Evolutionary conservation across 352 stramenopile species (phyloP), one percentile per base, ranked within the genome.

Genomic region (Globisporangium paddicum): DNA sequence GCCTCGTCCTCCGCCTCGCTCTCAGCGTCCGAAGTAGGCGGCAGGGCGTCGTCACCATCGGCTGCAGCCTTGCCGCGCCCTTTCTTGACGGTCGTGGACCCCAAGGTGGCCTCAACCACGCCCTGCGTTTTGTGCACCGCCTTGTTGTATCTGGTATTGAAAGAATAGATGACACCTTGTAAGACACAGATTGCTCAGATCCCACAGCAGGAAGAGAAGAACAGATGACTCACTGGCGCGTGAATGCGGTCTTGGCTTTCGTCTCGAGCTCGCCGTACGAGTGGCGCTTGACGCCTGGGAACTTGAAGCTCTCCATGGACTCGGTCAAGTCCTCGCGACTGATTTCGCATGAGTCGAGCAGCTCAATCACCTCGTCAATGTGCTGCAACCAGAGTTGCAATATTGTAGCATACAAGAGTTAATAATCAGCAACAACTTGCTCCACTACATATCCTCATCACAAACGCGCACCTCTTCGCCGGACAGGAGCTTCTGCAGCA

Each of bases 301-400:
- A 78, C 64, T 90, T 88, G 67, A 95, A 92, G 65, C 75, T 88
- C 62, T 98, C 90, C 74, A 99, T 91, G 19, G 94, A 98, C 69
- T 99, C 97, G 11, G 98, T 97, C 21, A 99, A 63, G 69, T 99
- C 97, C 68, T 99, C 96, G 42, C 96, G 89, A 50, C 81, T 96
- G 52, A 99, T 89, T 46, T 98, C 97, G 67, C 98, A 99, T 46
- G 93, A 82, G 66, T 99, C 96, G 63, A 99, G 90, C 32, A 99
- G 73, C 18, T 86, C 76, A 55, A 99, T 98, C 44, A 96, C 89
- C 57, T 97, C 86, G 6, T 87, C 63, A 23, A 97, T 77, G 42
- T 93, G 83, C 75, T 92, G 45, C 8, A 64, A 3, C 28, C 52
- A 16, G 38, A 35, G 26, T 21, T 25, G n/a, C n/a, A n/a, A 23